phyloP scores from a whole-genome alignment of 2,329 filamentous ascomycete species.

The Pseudogymnoascus verrucosus region DNA sequence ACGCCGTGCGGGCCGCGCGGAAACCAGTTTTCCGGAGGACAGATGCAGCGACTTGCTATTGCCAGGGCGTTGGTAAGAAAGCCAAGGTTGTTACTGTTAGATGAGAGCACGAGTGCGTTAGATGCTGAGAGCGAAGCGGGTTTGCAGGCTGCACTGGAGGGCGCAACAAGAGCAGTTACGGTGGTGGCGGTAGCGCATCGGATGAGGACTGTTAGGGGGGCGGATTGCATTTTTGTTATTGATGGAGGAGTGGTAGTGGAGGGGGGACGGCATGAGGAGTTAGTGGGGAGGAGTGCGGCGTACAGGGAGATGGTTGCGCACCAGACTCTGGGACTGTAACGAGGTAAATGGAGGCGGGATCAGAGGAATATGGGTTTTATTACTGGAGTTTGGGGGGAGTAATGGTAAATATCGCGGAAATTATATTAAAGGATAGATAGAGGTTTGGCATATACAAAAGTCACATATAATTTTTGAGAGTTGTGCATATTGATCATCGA shows the following conservation, averaged over 20 bases:
- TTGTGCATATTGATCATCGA: background rate
- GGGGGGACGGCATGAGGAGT: conserved; percentile 44
- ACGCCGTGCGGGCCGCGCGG: conserved; percentile 65
- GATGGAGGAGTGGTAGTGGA: conserved; percentile 47
- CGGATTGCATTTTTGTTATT: conserved; percentile 49
- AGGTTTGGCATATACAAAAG: background rate
- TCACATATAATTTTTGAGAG: background rate
- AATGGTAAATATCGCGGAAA: background rate
- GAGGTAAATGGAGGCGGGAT: background rate
- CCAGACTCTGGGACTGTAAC: conserved; percentile 15
- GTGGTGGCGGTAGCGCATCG: conserved; percentile 52
- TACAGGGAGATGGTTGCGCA: conserved; percentile 28
- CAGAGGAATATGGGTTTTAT: background rate
- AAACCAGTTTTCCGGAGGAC: conserved; percentile 67
- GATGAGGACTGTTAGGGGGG: conserved; percentile 47
- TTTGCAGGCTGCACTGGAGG: conserved; percentile 59
- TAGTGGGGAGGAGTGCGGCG: conserved; percentile 43
- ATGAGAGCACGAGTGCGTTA: conserved; percentile 74
- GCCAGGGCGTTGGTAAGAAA: conserved; percentile 66
- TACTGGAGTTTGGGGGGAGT: background rate
- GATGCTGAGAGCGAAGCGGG: conserved; percentile 59
- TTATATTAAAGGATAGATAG: background rate
- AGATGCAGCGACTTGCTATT: conserved; percentile 71
- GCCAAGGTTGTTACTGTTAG: conserved; percentile 66
- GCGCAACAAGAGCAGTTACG: conserved; percentile 42